Percentiles rank a stretch among this genome's conserved stretches.
These are phyloP conservation scores for Groenewaldozyma auringiensis DNA, from an alignment of 1,139 yeast genomes.

Conservation along the genomic window DNA sequence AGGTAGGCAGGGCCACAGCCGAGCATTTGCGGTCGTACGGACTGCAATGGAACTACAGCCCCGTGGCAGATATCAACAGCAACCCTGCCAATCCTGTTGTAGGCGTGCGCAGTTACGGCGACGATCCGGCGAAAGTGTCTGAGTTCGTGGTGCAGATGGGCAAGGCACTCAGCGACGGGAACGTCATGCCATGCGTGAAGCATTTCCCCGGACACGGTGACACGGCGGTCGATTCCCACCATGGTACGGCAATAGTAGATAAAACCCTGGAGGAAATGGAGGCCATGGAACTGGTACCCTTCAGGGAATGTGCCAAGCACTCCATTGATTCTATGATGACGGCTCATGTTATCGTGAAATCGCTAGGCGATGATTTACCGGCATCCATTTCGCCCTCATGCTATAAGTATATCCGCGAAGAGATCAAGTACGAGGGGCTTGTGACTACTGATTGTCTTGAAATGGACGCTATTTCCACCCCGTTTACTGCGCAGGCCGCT, in stretches of 20 bases:
- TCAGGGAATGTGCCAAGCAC: slow-evolving; percentile 40
- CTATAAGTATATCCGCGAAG: slow-evolving; percentile 41
- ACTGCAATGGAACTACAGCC: slow-evolving; percentile 47
- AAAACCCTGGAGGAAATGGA: slow-evolving; percentile 46
- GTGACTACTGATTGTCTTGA: slow-evolving; percentile 55
- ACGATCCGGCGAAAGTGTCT: slow-evolving; percentile 46
- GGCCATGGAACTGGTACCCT: slow-evolving; percentile 43
- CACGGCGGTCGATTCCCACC: slow-evolving; percentile 46
- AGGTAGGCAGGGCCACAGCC: slow-evolving; percentile 46
- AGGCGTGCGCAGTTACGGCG: slow-evolving; percentile 52
- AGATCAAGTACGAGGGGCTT: slow-evolving; percentile 45
- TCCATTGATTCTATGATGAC: slow-evolving; percentile 48
- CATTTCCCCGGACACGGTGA: slow-evolving; percentile 59
- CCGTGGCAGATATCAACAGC: slow-evolving; percentile 51
- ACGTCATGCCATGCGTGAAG: slow-evolving; percentile 46
- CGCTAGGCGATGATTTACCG: slow-evolving; percentile 44
- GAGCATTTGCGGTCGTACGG: slow-evolving; percentile 45
- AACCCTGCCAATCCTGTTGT: slow-evolving; percentile 47
- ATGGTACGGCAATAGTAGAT: slow-evolving; percentile 48
- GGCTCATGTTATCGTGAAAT: slow-evolving; percentile 54
- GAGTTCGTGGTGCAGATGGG: slow-evolving; percentile 46
- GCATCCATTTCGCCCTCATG: slow-evolving; percentile 50
- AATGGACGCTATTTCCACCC: slow-evolving; percentile 50
- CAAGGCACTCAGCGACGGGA: slow-evolving; percentile 46
- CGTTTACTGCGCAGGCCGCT: slow-evolving; percentile 53